phyloP scores from a whole-genome alignment of 164 flowering plant genomes.

The Piper longum region DNA sequence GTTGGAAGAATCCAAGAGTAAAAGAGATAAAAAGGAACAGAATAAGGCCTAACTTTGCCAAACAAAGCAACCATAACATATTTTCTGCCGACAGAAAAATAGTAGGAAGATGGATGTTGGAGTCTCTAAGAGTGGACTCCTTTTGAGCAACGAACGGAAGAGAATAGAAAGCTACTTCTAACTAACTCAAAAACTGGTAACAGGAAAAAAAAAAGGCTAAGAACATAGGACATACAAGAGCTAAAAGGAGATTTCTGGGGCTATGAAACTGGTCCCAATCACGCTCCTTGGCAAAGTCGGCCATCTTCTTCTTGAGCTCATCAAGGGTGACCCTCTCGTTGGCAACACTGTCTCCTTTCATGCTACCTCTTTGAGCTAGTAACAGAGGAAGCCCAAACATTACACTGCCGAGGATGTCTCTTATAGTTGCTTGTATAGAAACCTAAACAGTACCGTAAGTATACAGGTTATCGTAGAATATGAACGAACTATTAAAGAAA shows the following conservation, averaged over 20 bases:
- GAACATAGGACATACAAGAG: conserved; percentile 17
- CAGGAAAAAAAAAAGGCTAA: neutral
- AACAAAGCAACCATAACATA: too few species aligned
- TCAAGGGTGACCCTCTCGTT: conserved; percentile 24
- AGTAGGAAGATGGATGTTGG: too few species aligned
- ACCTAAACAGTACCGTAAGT: too few species aligned
- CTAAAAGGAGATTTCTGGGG: conserved; percentile 38
- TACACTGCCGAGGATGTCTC: neutral
- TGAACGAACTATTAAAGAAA: neutral
- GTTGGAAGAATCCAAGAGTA: too few species aligned
- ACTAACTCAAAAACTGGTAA: neutral
- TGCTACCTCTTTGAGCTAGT: neutral
- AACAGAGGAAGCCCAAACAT: neutral
- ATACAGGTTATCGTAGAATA: too few species aligned
- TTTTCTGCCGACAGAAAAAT: too few species aligned
- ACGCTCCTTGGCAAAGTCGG: conserved; percentile 31
- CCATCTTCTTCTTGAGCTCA: conserved; percentile 39
- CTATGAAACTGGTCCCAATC: conserved; percentile 44
- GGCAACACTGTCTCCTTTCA: neutral
- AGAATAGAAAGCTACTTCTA: neutral
- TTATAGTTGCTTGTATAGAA: neutral
- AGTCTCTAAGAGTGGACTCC: neutral
- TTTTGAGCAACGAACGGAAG: too few species aligned
- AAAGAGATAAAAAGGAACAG: too few species aligned
- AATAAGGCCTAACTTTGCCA: too few species aligned